Evolutionary conservation across 2,329 filamentous ascomycete species (phyloP).

Genomic region (Penicillium sp.): DNA sequence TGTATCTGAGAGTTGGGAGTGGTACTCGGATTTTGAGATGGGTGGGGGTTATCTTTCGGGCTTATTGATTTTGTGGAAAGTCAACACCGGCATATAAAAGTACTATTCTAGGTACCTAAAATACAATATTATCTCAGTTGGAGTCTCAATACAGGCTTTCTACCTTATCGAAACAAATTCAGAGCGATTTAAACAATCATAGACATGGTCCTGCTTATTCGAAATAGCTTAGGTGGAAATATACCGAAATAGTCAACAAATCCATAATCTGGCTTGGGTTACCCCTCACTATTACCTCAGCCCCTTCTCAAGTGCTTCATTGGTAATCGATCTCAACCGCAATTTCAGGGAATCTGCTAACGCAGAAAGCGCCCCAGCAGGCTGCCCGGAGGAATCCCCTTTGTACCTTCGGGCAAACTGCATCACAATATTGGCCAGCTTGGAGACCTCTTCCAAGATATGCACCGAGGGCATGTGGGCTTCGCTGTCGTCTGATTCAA

Average conservation of each 20-base stretch:
- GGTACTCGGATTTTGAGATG: neutral
- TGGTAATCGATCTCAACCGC: slow-evolving; percentile 9
- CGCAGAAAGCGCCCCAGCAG: neutral
- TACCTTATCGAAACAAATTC: too few relatives aligned
- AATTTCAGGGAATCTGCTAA: slow-evolving; percentile 11
- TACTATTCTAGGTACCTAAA: too few relatives aligned
- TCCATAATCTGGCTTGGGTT: neutral
- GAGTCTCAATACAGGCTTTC: neutral
- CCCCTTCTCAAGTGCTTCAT: slow-evolving; percentile 7
- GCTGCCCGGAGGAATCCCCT: neutral
- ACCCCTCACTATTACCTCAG: neutral
- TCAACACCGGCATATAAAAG: too few relatives aligned
- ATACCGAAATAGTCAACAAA: neutral
- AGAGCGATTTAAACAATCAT: neutral
- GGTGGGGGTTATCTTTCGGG: neutral
- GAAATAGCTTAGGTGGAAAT: neutral
- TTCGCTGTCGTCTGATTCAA: neutral
- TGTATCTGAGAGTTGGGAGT: neutral
- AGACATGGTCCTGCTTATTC: neutral
- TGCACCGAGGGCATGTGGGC: neutral
- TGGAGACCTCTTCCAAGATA: slow-evolving; percentile 18
- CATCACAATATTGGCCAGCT: slow-evolving; percentile 19
- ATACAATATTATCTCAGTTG: neutral
- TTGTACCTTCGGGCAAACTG: slow-evolving; percentile 19
- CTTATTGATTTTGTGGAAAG: neutral